These are phyloP conservation scores for Tagetes erecta DNA, from an alignment of 129 eudicot species.

Conservation along the genomic window DNA sequence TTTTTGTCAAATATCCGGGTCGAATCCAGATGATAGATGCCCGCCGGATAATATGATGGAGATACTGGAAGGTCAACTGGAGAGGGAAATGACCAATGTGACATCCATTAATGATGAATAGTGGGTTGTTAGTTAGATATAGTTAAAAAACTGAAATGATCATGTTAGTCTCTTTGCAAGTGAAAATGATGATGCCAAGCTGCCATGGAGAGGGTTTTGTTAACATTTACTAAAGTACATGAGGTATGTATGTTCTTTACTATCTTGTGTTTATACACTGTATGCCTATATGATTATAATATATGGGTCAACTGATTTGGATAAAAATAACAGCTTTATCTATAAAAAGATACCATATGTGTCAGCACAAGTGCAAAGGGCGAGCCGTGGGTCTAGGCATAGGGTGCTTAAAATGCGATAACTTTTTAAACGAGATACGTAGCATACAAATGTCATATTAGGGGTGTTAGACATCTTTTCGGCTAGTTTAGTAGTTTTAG, in stretches of 20 bases:
- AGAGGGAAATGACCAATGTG: conserved; percentile 39
- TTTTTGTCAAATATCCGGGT: conserved; percentile 64
- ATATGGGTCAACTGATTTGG: background rate
- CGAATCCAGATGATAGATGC: conserved; percentile 68
- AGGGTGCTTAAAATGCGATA: no score
- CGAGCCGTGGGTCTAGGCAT: no score
- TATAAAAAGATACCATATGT: background rate
- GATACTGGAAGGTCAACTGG: conserved; percentile 52
- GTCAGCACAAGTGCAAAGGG: no score
- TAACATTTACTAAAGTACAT: conserved; percentile 24
- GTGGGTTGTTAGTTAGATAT: conserved; percentile 18
- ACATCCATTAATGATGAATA: conserved; percentile 43
- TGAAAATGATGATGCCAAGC: conserved; percentile 29
- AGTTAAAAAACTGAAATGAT: conserved; percentile 6
- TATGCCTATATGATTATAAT: background rate
- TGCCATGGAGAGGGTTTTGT: conserved; percentile 23
- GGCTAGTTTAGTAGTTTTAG: no score
- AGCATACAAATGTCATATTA: no score
- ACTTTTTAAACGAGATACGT: no score
- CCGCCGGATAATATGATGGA: conserved; percentile 73
- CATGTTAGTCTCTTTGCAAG: conserved; percentile 10
- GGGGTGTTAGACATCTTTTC: no score
- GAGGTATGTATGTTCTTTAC: conserved; percentile 28
- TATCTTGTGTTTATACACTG: background rate
- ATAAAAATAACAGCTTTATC: background rate